Evolutionary conservation across 2,329 filamentous ascomycete genomes (phyloP), one percentile per base, ranked within the genome.

Genomic region (Chrysoporthe austroafricana): DNA sequence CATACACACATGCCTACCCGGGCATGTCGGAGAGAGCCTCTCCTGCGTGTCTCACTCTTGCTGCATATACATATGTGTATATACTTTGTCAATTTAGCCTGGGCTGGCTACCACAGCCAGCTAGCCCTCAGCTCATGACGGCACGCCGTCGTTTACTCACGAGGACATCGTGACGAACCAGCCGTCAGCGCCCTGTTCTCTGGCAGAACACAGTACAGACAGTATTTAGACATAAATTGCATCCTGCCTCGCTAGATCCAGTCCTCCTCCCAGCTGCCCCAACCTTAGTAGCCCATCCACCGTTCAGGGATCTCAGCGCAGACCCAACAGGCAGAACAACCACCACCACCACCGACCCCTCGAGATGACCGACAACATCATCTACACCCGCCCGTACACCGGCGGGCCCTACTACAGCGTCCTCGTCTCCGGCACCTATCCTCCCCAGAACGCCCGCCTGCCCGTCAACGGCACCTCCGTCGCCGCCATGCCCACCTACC

Each of bases 381-480:
- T 43, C 54, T 26, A n/a, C 7, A 57, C 44, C 39, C 63, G 58
- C 7, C 63, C 54, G 5, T 63, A 63, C 18, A 64, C 66, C 36
- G 50, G 14, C 4, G 67, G 66, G 2, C 46, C 67, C 16, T 69
- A 56, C 42, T 69, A 69, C 56, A 44, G 44, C 44, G 26, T 61
- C 26, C 67, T 64, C 16, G 16, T 66, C 14, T 6, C 63, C 11
- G 60, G 60, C 26, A 63, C 63, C 11, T 60, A 43, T 11, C 63
- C 64, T 9, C 32, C 34, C n/a, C 16, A 46, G 9, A 54, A 56
- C 8, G 21, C 36, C 43, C 66, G 26, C 16, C 5, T 66, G 9
- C 67, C 67, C 16, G 63, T 69, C 63, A 63, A 57, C 11, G 67
- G 63, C 11, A 68, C 66, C 36, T 59, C 43, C 59, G 11, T 43